These are phyloP conservation scores for Calonectria henricotiae DNA, from an alignment of 2,329 filamentous ascomycete species.

Conservation along the genomic window DNA sequence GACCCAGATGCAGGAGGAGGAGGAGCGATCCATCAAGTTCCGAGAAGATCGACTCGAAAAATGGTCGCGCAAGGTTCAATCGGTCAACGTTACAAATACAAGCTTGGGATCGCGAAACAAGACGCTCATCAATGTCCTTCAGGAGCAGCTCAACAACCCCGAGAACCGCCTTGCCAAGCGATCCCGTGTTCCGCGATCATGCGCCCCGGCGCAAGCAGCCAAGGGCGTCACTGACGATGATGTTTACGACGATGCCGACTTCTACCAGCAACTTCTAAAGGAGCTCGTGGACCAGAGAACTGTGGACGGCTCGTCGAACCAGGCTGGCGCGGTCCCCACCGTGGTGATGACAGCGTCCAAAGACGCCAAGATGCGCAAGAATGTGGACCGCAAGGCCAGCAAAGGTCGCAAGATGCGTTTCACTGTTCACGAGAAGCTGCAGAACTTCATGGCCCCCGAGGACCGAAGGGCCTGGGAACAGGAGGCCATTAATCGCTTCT, in stretches of 20 bases:
- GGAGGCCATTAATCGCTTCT: constrained; percentile 83
- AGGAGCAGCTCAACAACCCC: constrained; percentile 77
- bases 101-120: constrained; percentile 55
- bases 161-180: constrained; percentile 78
- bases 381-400: constrained; percentile 93
- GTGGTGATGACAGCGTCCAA: constrained; percentile 79
- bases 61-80: constrained; percentile 83
- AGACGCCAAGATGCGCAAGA: constrained; percentile 85
- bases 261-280: constrained; percentile 94
- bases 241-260: constrained; percentile 94
- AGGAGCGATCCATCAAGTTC: constrained; percentile 72
- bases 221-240: constrained; percentile 72
- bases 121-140: constrained; percentile 76
- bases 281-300: constrained; percentile 93
- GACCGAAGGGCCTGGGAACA: constrained; percentile 86
- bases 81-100: constrained; percentile 62
- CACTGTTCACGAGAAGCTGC: constrained; percentile 95
- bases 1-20: constrained; percentile 78
- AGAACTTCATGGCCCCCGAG: constrained; percentile 98
- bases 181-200: constrained; percentile 81
- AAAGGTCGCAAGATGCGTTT: constrained; percentile 96
- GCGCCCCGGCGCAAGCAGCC: constrained; percentile 79
- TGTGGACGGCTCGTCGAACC: constrained; percentile 73
- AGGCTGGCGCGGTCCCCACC: constrained; percentile 65
- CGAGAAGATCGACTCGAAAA: constrained; percentile 86